Percentiles rank a stretch among this genome's conserved stretches.
These are phyloP conservation scores for Backusella westeae DNA, from an alignment of 192 early-diverging fungal genomes.

Conservation along the genomic window DNA sequence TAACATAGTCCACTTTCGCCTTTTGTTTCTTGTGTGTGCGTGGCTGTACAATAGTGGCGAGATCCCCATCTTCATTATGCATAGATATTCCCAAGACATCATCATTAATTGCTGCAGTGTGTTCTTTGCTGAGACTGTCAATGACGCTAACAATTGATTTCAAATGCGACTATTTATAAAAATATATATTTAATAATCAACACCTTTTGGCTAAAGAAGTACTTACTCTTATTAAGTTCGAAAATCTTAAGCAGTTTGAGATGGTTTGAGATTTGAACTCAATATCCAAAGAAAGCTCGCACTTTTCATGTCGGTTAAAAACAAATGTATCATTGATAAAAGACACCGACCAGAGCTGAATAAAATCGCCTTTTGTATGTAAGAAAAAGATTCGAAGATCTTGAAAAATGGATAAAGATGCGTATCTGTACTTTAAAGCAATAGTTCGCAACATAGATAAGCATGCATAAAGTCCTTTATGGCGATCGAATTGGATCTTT, in stretches of 20 bases:
- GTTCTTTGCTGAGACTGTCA: not conserved
- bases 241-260: not conserved
- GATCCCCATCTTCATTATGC: not conserved
- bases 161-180: constrained; percentile 5
- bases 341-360: not conserved
- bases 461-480: not conserved
- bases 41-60: not conserved
- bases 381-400: not conserved
- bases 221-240: not conserved
- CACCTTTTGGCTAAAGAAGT: not conserved
- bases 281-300: not conserved
- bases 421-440: not conserved
- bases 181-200: not conserved
- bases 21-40: not conserved
- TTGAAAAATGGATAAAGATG: not conserved
- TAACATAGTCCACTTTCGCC: not conserved
- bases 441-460: not conserved
- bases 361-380: not conserved
- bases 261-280: not conserved
- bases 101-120: not conserved
- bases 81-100: not conserved
- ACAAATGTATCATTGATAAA: not conserved
- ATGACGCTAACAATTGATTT: not conserved
- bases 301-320: not conserved
- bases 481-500: not conserved